Conservation (phyloP, 2,329 filamentous ascomycete species). For the Ophiobolus disseminans region DNA sequence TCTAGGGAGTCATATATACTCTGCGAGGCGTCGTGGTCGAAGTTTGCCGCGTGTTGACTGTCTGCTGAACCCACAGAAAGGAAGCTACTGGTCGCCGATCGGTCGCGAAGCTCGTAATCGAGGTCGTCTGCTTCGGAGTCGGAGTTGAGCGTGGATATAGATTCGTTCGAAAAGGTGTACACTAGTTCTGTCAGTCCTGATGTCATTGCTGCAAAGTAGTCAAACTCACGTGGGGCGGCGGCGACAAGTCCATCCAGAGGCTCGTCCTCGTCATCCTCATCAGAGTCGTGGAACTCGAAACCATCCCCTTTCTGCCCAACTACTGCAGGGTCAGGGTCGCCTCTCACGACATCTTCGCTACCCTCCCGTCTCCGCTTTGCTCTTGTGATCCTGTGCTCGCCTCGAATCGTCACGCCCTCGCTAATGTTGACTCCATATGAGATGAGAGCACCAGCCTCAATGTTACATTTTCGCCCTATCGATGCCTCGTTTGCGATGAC, state of each 20-base stretch:
- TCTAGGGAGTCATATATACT: slow-evolving; percentile 87
- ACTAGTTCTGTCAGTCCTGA: slow-evolving; percentile 41
- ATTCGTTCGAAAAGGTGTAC: slow-evolving; percentile 63
- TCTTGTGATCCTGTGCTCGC: slow-evolving; percentile 54
- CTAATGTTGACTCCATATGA: slow-evolving; percentile 79
- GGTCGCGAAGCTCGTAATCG: slow-evolving; percentile 55
- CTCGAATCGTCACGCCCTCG: slow-evolving; percentile 61
- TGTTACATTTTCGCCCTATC: slow-evolving; percentile 72
- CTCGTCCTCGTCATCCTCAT: slow-evolving; percentile 70
- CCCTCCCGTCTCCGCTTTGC: slow-evolving; percentile 56
- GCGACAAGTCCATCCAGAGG: slow-evolving; percentile 50
- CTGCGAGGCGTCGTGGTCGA: slow-evolving; percentile 85
- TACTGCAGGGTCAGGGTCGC: slow-evolving; percentile 56
- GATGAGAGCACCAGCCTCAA: slow-evolving; percentile 77
- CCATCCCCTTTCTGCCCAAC: slow-evolving; percentile 67
- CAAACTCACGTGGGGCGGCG: slow-evolving; percentile 42
- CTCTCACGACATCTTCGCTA: slow-evolving; percentile 46
- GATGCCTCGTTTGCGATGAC: slow-evolving; percentile 77
- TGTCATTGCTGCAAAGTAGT: not conserved
- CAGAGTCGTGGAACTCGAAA: slow-evolving; percentile 64
- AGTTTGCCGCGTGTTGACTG: slow-evolving; percentile 63
- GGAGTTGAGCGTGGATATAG: slow-evolving; percentile 70
- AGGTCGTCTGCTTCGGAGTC: slow-evolving; percentile 52
- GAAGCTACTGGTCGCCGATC: slow-evolving; percentile 73
- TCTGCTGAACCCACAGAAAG: slow-evolving; percentile 74